Conservation (phyloP, 345 rosid genomes). For the Camelina hispida region DNA sequence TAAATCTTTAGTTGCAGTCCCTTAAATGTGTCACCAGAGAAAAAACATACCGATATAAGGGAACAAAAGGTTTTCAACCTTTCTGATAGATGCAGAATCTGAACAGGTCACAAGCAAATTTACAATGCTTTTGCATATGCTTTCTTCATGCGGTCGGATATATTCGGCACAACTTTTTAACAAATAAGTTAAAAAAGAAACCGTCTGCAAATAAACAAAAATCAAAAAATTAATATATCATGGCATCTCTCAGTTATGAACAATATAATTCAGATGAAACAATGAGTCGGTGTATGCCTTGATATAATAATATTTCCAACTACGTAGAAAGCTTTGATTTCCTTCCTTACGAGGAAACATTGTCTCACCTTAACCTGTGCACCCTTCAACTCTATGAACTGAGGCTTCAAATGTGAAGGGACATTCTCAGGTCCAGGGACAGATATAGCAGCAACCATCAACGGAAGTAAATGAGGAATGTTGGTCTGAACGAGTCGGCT, state of each 20-base stretch:
- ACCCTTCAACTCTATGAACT: slow-evolving; percentile 94
- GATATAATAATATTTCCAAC: slow-evolving; percentile 15
- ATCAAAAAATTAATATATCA: slow-evolving; percentile 30
- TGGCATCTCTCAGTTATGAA: neutral
- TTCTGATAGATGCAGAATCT: slow-evolving; percentile 93
- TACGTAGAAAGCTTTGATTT: slow-evolving; percentile 8
- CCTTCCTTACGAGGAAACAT: slow-evolving; percentile 5
- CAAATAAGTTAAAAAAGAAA: slow-evolving; percentile 92
- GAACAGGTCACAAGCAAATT: slow-evolving; percentile 98
- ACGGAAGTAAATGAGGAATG: slow-evolving; percentile 87
- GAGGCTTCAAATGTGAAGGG: slow-evolving; percentile 81
- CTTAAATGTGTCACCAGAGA: slow-evolving; percentile 12
- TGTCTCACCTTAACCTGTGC: slow-evolving; percentile 95
- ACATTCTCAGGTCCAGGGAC: slow-evolving; percentile 95
- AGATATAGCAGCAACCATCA: slow-evolving; percentile 98
- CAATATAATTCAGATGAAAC: slow-evolving; percentile 10
- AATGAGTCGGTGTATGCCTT: neutral
- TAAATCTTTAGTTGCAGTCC: slow-evolving; percentile 24
- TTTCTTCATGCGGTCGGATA: slow-evolving; percentile 96
- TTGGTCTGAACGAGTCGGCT: slow-evolving; percentile 95
- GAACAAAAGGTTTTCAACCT: slow-evolving; percentile 53
- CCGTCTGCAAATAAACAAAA: slow-evolving; percentile 70
- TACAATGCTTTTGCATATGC: slow-evolving; percentile 96
- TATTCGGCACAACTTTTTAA: slow-evolving; percentile 96
- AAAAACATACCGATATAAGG: slow-evolving; percentile 7